Evolutionary conservation across 495 filamentous ascomycete species (phyloP), one percentile per base, ranked within the genome.

Genomic region (Lepraria neglecta): DNA sequence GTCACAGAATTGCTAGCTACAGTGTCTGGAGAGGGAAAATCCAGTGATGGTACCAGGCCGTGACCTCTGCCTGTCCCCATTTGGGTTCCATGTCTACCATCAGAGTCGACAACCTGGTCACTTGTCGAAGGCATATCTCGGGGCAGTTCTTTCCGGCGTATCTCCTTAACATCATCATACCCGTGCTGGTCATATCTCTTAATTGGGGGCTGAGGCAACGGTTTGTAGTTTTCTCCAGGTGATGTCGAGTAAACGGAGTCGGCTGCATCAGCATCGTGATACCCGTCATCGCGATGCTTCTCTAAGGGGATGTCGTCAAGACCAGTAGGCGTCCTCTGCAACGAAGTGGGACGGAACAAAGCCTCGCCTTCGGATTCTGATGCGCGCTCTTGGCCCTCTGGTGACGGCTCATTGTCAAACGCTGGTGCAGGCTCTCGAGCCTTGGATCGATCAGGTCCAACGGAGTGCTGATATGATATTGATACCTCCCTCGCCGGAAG

Each of bases 401-500:
- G 9, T 24, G 24, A 27, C 51, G 38, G 50, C 33, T 56, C 59
- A 47, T 21, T 27, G 21, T 27, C 28, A 19, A 14, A 43, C 12
- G 28, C 21, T 21, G 17, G 11, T 17, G 6, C 24, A 5, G 4
- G 10, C 28, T 56, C 42, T 4, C 3, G n/a, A 55, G 10, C 44
- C 51, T 43, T 40, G 21, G n/a, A n/a, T 61, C 14, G 9, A 27
- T 38, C 59, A 42, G n/a, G 14, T 46, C 47, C n/a, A 27, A 30
- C n/a, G 21, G 33, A 67, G 54, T 74, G 75, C 65, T 78, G 77
- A 55, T 77, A 77, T 53, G 66, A 71, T 66, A 73, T 76, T 0
- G 81, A 82, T 19, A 95, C 85, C 66, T 92, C 88, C 21, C 82
- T 76, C 0, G 84, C 80, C 6, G 87, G 86, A 4, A 75, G 72